A percentile compares a stretch with the other conserved stretches of the same genome.
These are phyloP conservation scores for Hirschioporus abietinus DNA, from an alignment of 768 basidiomycete species.

Conservation along the genomic window DNA sequence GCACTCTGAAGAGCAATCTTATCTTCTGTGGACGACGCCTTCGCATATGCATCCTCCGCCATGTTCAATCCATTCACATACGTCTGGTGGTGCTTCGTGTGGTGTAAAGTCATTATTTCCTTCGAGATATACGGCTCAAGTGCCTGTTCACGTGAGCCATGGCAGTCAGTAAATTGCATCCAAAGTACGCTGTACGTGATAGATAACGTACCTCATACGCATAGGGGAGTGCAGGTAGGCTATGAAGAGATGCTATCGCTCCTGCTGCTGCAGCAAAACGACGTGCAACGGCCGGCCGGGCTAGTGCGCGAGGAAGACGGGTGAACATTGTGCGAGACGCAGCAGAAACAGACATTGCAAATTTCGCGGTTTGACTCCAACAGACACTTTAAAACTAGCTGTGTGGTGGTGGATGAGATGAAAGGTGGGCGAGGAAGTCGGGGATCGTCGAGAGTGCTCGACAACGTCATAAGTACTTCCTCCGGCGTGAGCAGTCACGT, in stretches of 20 bases:
- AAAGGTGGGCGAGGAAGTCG: background rate
- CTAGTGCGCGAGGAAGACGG: conserved; percentile 32
- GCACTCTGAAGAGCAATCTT: conserved; percentile 84
- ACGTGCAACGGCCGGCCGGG: conserved; percentile 42
- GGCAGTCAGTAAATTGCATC: conserved; percentile 9
- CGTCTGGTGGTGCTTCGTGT: conserved; percentile 85
- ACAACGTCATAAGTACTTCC: conserved; percentile 3
- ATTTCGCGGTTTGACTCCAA: background rate
- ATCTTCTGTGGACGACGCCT: conserved; percentile 60
- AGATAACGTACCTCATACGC: conserved; percentile 55
- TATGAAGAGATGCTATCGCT: conserved; percentile 49
- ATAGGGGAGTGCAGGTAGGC: conserved; percentile 77
- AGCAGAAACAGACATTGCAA: background rate
- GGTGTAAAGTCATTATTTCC: conserved; percentile 93
- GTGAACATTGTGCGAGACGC: conserved; percentile 38
- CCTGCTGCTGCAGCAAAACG: conserved; percentile 35
- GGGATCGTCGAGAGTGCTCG: background rate
- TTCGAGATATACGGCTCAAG: conserved; percentile 89
- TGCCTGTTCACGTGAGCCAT: conserved; percentile 40
- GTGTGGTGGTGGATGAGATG: background rate
- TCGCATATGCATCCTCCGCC: conserved; percentile 79
- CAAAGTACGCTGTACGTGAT: conserved; percentile 7
- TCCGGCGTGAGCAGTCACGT: background rate
- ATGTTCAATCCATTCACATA: conserved; percentile 95
- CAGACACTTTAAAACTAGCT: background rate